phyloP scores from a whole-genome alignment of 1,139 yeast species.

The Debaryomycetaceae sp. region DNA sequence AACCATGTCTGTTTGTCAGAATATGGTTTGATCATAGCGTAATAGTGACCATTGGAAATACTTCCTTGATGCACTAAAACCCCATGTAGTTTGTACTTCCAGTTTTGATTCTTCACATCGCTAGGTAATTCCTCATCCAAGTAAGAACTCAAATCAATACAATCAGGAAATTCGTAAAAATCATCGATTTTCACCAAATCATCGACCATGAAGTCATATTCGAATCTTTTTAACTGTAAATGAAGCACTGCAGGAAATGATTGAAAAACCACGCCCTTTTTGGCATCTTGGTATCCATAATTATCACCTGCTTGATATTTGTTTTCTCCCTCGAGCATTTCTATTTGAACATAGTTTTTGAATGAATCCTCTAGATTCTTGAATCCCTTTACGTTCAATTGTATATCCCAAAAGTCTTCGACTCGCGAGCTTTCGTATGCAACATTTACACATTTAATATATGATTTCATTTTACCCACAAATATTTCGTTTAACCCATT shows the following conservation, averaged over 20 bases:
- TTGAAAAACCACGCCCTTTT: conserved; percentile 91
- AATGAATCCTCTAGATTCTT: conserved; percentile 71
- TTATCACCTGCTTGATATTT: conserved; percentile 90
- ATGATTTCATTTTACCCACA: conserved; percentile 96
- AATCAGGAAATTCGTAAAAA: conserved; percentile 83
- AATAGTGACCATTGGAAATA: conserved; percentile 93
- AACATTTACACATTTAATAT: conserved; percentile 89
- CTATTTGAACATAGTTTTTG: conserved; percentile 82
- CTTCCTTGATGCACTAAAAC: conserved; percentile 96
- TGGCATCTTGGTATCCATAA: conserved; percentile 89
- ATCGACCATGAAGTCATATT: conserved; percentile 88
- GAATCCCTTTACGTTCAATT: conserved; percentile 86
- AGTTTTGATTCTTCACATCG: conserved; percentile 51
- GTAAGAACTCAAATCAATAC: conserved; percentile 76
- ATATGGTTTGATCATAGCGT: conserved; percentile 85
- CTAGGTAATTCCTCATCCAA: conserved; percentile 56
- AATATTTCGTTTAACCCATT: conserved; percentile 76
- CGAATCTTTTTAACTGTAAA: conserved; percentile 89
- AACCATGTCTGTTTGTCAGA: conserved; percentile 68
- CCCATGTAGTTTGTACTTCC: conserved; percentile 84
- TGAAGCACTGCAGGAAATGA: conserved; percentile 90
- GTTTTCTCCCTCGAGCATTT: conserved; percentile 89
- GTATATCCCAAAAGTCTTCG: conserved; percentile 98
- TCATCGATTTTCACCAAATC: conserved; percentile 90
- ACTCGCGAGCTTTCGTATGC: conserved; percentile 88